Evolutionary conservation across 2,329 filamentous ascomycete genomes (phyloP).

Genomic region (Cladophialophora exuberans): DNA sequence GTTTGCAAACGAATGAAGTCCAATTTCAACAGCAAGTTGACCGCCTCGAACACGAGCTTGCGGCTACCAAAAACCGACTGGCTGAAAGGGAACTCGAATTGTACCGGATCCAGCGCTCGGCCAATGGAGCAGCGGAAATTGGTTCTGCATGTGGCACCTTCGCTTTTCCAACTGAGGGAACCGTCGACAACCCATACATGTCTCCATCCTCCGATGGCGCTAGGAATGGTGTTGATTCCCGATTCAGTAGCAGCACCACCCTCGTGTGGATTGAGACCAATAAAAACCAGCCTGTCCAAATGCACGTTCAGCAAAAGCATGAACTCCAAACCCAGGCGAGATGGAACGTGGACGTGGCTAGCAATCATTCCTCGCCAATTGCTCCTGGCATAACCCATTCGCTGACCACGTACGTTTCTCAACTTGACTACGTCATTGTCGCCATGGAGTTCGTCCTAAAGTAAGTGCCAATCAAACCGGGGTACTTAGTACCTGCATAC

Average conservation of each 20-base stretch:
- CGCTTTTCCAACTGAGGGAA: not conserved
- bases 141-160: not conserved
- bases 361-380: not conserved
- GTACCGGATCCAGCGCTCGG: not conserved
- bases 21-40: conserved; percentile 36
- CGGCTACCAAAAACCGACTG: conserved; percentile 31
- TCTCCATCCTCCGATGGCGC: not conserved
- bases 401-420: not conserved
- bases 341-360: not conserved
- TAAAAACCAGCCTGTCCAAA: conserved; percentile 4
- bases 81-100: conserved; percentile 4
- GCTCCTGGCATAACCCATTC: not conserved
- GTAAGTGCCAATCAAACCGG: conserved; percentile 28
- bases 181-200: not conserved
- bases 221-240: not conserved
- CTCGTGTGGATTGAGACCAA: conserved; percentile 18
- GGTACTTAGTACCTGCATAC: not conserved
- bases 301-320: conserved; percentile 15
- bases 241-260: not conserved
- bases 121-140: not conserved
- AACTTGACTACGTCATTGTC: conserved; percentile 30
- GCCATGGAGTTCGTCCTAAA: conserved; percentile 42
- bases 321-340: not conserved
- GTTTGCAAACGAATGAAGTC: conserved; percentile 35
- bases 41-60: conserved; percentile 34